Base-by-base conservation (phyloP, 306 rosid species). In the Datisca glomerata region DNA sequence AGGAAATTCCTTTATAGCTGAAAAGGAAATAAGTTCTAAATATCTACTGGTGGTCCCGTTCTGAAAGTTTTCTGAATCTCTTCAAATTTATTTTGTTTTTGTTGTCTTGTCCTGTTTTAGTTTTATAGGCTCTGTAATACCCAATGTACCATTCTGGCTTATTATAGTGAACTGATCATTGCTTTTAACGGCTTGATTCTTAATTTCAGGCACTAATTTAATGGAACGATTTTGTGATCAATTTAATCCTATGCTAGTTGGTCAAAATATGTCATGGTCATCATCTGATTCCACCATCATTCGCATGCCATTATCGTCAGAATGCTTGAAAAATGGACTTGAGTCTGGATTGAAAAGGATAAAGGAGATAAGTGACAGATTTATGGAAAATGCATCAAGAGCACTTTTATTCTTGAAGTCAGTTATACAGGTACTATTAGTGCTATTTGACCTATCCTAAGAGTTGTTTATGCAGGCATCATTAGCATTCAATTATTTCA, bases 231-330 rank as follows among this genome's bases (percentile, higher is more conserved):
- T 87, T 67, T 31, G 57, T 43, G 94, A 87, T 63, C 97, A 87
- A 55, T 87, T 87, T 66, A 64, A 76, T 73, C 93, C 97, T 44
- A 65, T 87, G 94, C 67, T 82, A 61, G 55, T 80, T 45, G 74
- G 75, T 61, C 89, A 54, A 43, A 64, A 63, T 60, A 79, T 67
- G 59, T 65, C 72, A 27, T 76, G 80, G 89, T 52, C 93, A 6
- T 64, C 67, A 49, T 61, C 65, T 18, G 85, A 79, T 60, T 83
- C 97, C 47, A 87, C 97, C 54, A 74, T 83, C 59, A 83, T 87
- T 49, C 97, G 97, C 19, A 87, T 87, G 94, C 97, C 97, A 41
- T 42, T 87, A 36, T 83, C 94, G 14, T 46, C 75, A 43, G 82
- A 72, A 37, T 69, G 68, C 57, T 59, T 67, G 65, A 74, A 69